Base-by-base conservation (phyloP, 169 alveolate genomes). In the Babesia sp. region DNA sequence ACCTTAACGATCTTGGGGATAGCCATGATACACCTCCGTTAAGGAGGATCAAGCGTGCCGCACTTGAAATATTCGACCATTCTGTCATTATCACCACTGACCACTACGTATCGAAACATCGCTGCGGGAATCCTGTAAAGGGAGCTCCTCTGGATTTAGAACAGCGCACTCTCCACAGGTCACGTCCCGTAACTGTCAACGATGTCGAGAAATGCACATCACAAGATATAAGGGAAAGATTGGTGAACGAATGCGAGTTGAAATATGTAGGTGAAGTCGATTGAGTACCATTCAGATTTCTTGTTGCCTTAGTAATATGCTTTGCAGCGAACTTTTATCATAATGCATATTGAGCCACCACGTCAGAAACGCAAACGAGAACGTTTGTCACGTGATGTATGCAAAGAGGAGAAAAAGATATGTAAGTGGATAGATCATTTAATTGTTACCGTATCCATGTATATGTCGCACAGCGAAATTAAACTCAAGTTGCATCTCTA, bases 191-290 rank as follows among this genome's bases (percentile, higher is more conserved):
- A 6, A 3, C 46, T 11, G 1, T 26, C 24, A 24, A 24, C 22
- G 29, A 18, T 44, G 2, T 14, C 53, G 53, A 22, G 12, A 58
- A 31, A 11, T 58, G 8, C 37, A 58, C 69, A 1, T 58, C 6
- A 8, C 3, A 45, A 29, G 61, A 64, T 48, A 46, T 64, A 2
- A 22, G 51, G 48, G 61, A 29, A 4, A 7, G n/a, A 12, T 31
- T 64, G 22, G n/a, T 3, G 24, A 5, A 33, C 9, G 51, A 64
- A 48, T 28, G 12, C 33, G 61, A 64, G 7, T 16, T 11, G 33
- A 36, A 31, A 48, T 46, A 22, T 29, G 74, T 64, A 46, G 48
- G 74, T 58, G 55, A n/a, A n/a, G n/a, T n/a, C n/a, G n/a, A n/a
- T n/a, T n/a, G n/a, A n/a, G n/a, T n/a, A n/a, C n/a, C n/a, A n/a